These are phyloP conservation scores for Dictyophora rubrovolvata DNA, from an alignment of 768 basidiomycete genomes.

Conservation along the genomic window DNA sequence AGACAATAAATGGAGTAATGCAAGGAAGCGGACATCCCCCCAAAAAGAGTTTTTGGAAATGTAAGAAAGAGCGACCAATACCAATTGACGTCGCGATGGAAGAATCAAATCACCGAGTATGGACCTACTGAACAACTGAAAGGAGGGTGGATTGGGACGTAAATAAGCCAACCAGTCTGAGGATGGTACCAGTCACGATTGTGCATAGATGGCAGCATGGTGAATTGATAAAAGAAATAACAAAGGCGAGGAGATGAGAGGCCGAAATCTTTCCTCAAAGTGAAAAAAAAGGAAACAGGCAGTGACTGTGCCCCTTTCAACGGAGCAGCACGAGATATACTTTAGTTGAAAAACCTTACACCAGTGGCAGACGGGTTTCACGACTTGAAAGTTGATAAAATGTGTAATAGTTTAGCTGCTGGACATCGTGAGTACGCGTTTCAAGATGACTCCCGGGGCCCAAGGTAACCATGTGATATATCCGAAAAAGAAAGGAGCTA, in stretches of 20 bases:
- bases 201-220: background rate
- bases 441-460: no score
- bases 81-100: no score
- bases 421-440: no score
- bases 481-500: no score
- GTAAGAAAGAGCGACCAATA: background rate
- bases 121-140: no score
- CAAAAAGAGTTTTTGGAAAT: background rate
- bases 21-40: constrained; percentile 1
- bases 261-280: background rate
- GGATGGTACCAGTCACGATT: background rate
- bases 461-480: no score
- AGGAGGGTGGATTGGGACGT: no score
- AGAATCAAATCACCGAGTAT: no score
- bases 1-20: constrained; percentile 32
- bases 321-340: background rate
- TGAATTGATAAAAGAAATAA: background rate
- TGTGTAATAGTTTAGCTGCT: no score
- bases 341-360: no score
- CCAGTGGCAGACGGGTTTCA: no score
- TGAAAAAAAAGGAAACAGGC: background rate
- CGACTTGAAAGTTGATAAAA: no score
- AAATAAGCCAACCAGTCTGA: background rate
- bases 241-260: background rate
- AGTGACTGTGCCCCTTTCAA: background rate